phyloP scores from a whole-genome alignment of 2,329 filamentous ascomycete species.

The Penicillium sp. region DNA sequence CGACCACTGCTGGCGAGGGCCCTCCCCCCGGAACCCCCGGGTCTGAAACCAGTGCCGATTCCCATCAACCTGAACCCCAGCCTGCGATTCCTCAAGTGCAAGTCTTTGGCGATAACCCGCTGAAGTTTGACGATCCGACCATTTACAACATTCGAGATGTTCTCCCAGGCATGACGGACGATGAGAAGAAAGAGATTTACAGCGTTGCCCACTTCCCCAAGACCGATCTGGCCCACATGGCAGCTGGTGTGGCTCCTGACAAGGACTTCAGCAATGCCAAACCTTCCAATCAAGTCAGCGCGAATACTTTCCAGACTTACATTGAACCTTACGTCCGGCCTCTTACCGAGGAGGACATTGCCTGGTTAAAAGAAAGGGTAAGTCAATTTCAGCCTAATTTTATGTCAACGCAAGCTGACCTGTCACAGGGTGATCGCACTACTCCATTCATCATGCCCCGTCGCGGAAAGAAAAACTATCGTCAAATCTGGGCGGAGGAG shows the following conservation, averaged over 20 bases:
- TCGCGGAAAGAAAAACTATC: constrained; percentile 80
- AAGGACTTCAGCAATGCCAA: constrained; percentile 95
- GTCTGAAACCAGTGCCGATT: constrained; percentile 59
- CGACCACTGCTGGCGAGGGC: constrained; percentile 55
- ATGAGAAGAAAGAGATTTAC: constrained; percentile 85
- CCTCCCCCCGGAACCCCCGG: constrained; percentile 62
- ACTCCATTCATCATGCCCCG: constrained; percentile 83
- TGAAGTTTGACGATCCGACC: constrained; percentile 86
- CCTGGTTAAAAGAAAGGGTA: constrained; percentile 80
- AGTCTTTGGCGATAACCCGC: constrained; percentile 89
- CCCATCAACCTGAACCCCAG: constrained; percentile 60
- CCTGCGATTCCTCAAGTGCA: constrained; percentile 70
- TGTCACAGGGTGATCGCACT: constrained; percentile 67
- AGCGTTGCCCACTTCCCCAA: constrained; percentile 81
- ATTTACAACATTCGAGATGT: constrained; percentile 87
- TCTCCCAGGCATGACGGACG: constrained; percentile 71
- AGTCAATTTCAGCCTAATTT: constrained; percentile 19
- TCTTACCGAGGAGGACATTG: constrained; percentile 89
- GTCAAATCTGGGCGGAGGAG: constrained; percentile 90
- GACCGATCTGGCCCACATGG: constrained; percentile 77
- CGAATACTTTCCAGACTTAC: constrained; percentile 88
- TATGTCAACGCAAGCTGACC: constrained; percentile 8
- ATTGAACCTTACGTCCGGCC: constrained; percentile 88
- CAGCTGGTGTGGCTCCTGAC: constrained; percentile 85
- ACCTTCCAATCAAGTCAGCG: constrained; percentile 89